Evolutionary conservation across 2,329 filamentous ascomycete genomes (phyloP).

Genomic region (Fusarium subglutinans): DNA sequence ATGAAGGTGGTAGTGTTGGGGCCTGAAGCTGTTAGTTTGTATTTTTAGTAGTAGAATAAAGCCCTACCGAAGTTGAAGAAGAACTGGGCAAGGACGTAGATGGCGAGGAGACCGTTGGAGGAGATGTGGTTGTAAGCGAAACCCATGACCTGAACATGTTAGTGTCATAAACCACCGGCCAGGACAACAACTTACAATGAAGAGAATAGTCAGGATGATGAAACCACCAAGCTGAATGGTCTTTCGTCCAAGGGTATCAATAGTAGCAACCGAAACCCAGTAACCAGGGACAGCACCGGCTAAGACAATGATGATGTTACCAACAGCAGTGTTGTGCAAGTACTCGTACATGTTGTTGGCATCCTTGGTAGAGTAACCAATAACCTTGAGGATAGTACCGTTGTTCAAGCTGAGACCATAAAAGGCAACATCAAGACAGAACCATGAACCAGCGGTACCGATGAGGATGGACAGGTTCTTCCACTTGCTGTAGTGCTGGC

Average conservation of each 20-base stretch:
- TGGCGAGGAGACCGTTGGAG: slow-evolving; percentile 62
- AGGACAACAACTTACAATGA: slow-evolving; percentile 49
- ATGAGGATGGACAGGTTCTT: slow-evolving; percentile 77
- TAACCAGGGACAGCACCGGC: slow-evolving; percentile 84
- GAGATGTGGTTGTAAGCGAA: slow-evolving; percentile 66
- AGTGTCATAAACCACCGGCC: neutral
- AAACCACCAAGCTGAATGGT: slow-evolving; percentile 77
- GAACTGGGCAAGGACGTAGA: slow-evolving; percentile 66
- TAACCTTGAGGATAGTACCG: slow-evolving; percentile 73
- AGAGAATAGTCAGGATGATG: slow-evolving; percentile 67
- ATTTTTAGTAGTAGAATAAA: neutral
- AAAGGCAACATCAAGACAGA: slow-evolving; percentile 71
- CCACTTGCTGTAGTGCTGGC: slow-evolving; percentile 73
- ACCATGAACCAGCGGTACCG: slow-evolving; percentile 88
- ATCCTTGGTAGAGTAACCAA: slow-evolving; percentile 69
- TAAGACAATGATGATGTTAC: slow-evolving; percentile 81
- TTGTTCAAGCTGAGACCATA: slow-evolving; percentile 81
- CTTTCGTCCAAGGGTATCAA: slow-evolving; percentile 80
- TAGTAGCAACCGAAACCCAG: slow-evolving; percentile 79
- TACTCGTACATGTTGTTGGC: slow-evolving; percentile 70
- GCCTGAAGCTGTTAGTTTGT: slow-evolving; percentile 37
- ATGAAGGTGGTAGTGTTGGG: slow-evolving; percentile 68
- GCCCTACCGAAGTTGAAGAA: slow-evolving; percentile 64
- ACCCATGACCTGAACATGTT: slow-evolving; percentile 58
- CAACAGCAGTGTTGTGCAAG: slow-evolving; percentile 78